Evolutionary conservation across 2,329 filamentous ascomycete genomes (phyloP).

Genomic region (Didymella pinodella): DNA sequence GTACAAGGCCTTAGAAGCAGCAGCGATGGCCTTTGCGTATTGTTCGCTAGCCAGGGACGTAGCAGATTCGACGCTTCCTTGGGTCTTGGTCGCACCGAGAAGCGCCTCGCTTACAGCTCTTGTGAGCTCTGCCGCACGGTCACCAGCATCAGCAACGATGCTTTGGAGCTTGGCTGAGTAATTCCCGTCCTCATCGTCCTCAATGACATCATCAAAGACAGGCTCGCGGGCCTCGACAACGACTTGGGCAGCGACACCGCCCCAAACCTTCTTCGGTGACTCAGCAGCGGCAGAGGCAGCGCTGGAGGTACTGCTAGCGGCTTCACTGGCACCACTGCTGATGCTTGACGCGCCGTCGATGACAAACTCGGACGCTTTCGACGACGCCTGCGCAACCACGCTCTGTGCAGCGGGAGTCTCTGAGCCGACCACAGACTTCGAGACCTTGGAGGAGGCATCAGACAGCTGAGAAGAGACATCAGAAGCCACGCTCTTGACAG

Average conservation of each 20-base stretch:
- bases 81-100: conserved; percentile 55
- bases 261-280: conserved; percentile 60
- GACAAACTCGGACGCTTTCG: conserved; percentile 14
- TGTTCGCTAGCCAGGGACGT: conserved; percentile 64
- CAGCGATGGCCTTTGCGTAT: conserved; percentile 64
- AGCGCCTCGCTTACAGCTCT: conserved; percentile 65
- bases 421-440: conserved; percentile 34
- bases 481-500: conserved; percentile 48
- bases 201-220: conserved; percentile 60
- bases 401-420: conserved; percentile 32
- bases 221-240: conserved; percentile 57
- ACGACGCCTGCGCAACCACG: conserved; percentile 35
- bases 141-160: conserved; percentile 61
- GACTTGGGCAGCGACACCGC: conserved; percentile 62
- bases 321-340: conserved; percentile 24
- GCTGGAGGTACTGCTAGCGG: conserved; percentile 31
- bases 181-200: conserved; percentile 55
- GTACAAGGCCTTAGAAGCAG: conserved; percentile 65
- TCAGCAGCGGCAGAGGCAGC: conserved; percentile 38
- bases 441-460: conserved; percentile 23
- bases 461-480: conserved; percentile 43
- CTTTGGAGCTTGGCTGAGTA: conserved; percentile 62
- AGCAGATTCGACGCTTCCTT: conserved; percentile 59
- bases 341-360: conserved; percentile 25
- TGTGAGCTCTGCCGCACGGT: conserved; percentile 62